Percentiles rank a stretch among this genome's conserved stretches.
These are phyloP conservation scores for Ceratocystis ficicola DNA, from an alignment of 2,329 filamentous ascomycete genomes.

Conservation along the genomic window DNA sequence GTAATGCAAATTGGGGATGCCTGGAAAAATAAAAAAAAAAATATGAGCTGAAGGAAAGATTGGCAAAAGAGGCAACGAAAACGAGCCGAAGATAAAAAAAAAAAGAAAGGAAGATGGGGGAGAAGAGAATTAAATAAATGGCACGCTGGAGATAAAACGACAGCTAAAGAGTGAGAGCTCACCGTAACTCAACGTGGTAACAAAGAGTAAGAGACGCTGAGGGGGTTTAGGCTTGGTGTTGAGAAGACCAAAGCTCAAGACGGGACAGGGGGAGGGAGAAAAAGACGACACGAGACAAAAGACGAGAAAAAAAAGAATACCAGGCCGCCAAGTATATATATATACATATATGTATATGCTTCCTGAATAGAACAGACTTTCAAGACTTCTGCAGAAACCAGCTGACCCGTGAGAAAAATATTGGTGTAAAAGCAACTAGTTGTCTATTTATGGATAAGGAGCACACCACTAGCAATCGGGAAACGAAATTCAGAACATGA, in stretches of 20 bases:
- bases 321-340: not conserved
- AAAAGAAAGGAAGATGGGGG: constrained; percentile 7
- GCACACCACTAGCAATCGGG: not conserved
- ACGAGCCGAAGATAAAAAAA: constrained; percentile 26
- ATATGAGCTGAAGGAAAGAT: constrained; percentile 11
- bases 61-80: constrained; percentile 12
- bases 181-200: constrained; percentile 20
- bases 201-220: constrained; percentile 14
- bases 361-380: not conserved
- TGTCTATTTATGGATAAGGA: not conserved
- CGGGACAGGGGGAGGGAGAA: constrained; percentile 17
- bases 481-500: not conserved
- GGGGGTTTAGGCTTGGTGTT: constrained; percentile 19
- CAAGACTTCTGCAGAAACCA: constrained; percentile 61
- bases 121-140: constrained; percentile 17
- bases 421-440: not conserved
- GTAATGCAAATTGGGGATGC: constrained; percentile 2
- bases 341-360: not conserved
- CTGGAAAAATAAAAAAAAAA: not conserved
- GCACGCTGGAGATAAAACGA: not conserved
- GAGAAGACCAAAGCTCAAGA: constrained; percentile 22
- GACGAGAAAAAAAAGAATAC: constrained; percentile 13
- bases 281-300: constrained; percentile 23
- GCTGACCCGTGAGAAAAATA: constrained; percentile 56
- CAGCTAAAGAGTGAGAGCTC: not conserved